A percentile compares a stretch with the other conserved stretches of the same genome.
phyloP scores from a whole-genome alignment of 140 eudicot genomes.

The Flaveria floridana region DNA sequence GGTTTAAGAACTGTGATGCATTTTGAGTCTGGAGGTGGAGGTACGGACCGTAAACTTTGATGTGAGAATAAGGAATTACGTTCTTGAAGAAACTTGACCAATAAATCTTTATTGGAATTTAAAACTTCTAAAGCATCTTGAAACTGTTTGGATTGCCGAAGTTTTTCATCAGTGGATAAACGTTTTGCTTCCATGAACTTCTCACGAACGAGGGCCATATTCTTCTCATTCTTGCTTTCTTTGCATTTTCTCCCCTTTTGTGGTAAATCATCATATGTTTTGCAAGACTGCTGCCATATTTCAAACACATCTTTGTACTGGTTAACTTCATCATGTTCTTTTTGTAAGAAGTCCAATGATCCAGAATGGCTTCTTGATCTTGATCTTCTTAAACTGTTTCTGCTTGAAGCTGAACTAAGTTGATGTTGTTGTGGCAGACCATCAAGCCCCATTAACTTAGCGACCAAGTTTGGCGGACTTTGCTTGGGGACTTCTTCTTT shows the following conservation, averaged over 20 bases:
- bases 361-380: conserved; percentile 62
- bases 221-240: conserved; percentile 52
- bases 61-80: conserved; percentile 65
- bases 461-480: conserved; percentile 73
- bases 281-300: conserved; percentile 59
- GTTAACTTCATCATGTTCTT: conserved; percentile 45
- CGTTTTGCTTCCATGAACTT: conserved; percentile 87
- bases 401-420: conserved; percentile 45
- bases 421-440: conserved; percentile 57
- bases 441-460: conserved; percentile 97
- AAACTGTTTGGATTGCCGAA: conserved; percentile 80
- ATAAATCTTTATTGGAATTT: conserved; percentile 74
- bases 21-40: conserved; percentile 73
- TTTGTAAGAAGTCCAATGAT: conserved; percentile 45
- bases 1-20: conserved; percentile 91
- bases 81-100: conserved; percentile 79
- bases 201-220: conserved; percentile 85
- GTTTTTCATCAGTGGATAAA: conserved; percentile 76
- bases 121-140: conserved; percentile 89
- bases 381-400: conserved; percentile 53
- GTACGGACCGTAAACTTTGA: conserved; percentile 41
- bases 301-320: conserved; percentile 72
- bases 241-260: conserved; percentile 50
- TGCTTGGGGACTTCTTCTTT: conserved; percentile 66
- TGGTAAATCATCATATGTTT: conserved; percentile 41